Evolutionary conservation across 2,329 filamentous ascomycete species (phyloP), one percentile per base, ranked within the genome.

Genomic region (Clonostachys rosea): DNA sequence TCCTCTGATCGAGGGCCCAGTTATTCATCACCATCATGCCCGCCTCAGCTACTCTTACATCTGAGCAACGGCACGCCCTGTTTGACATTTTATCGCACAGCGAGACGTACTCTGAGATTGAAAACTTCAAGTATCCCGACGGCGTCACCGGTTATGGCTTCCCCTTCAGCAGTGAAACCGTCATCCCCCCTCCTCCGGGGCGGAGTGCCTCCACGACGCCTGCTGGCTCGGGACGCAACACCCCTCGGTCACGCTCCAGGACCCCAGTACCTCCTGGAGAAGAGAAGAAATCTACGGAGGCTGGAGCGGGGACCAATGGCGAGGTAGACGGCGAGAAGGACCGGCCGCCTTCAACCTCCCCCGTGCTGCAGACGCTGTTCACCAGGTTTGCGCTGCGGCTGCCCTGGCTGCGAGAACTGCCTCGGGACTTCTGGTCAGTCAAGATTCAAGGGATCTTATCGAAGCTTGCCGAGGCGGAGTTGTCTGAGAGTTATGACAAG

Each of bases 401-500:
- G 17, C 88, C 88, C 0, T 86, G 84, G 1, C 63, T 89, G 37
- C 74, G 75, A 44, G 78, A 83, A 49, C 70, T 92, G 3, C 74
- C 80, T 0, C 60, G 69, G 2, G 78, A 79, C 4, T 89, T 87
- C 63, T 90, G 85, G 84, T 73, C 72, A 34, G 69, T 74, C n/a
- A 74, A 79, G 41, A 70, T 86, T 20, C 76, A 81, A 53, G 74
- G 75, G 2, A 63, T 89, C 14, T 69, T 89, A 55, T 67, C 70
- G 55, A 74, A 81, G 56, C 69, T 92, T 46, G 83, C 76, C 9
- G 76, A 83, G 34, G 86, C 82, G 3, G 81, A 89, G 44, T 69
- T 92, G 34, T 90, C 86, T 2, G 88, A 92, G 63, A 90, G 86
- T 60, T 92, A 91, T 58, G 88, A 92, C 62, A 90, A 90, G 64